phyloP scores from a whole-genome alignment of 148 eudicot genomes.

The Oxyria digyna region DNA sequence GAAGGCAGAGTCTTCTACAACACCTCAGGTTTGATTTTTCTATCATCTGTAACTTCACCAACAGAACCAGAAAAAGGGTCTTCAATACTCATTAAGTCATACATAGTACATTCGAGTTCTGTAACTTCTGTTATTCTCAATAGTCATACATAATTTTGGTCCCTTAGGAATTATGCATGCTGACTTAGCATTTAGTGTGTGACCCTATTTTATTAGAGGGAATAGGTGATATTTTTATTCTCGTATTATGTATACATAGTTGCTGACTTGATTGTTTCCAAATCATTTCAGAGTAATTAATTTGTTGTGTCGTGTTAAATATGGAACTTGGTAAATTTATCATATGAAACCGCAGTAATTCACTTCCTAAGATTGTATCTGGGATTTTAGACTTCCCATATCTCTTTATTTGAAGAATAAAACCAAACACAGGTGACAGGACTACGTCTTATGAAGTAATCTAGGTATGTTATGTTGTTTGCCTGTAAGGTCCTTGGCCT shows the following conservation, averaged over 20 bases:
- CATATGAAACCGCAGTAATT: no score
- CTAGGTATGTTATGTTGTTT: neutral
- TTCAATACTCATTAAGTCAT: no score
- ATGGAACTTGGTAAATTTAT: neutral
- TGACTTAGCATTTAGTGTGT: neutral
- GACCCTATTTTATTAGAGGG: neutral
- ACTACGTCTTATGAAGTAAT: neutral
- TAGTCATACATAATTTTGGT: neutral
- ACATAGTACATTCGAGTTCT: neutral
- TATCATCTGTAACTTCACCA: neutral
- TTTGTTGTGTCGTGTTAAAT: no score
- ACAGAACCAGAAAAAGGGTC: neutral
- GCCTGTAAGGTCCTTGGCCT: neutral
- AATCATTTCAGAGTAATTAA: no score
- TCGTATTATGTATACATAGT: neutral
- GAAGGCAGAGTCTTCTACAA: conserved; percentile 58
- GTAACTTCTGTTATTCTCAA: neutral
- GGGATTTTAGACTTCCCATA: neutral
- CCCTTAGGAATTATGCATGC: neutral
- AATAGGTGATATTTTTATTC: neutral
- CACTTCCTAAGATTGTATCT: neutral
- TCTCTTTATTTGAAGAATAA: neutral
- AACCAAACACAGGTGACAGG: no score
- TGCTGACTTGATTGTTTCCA: neutral
- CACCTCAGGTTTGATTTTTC: conserved; percentile 41